These are phyloP conservation scores for Exophiala phaeomuriformis DNA, from an alignment of 2,329 filamentous ascomycete species.

Conservation along the genomic window DNA sequence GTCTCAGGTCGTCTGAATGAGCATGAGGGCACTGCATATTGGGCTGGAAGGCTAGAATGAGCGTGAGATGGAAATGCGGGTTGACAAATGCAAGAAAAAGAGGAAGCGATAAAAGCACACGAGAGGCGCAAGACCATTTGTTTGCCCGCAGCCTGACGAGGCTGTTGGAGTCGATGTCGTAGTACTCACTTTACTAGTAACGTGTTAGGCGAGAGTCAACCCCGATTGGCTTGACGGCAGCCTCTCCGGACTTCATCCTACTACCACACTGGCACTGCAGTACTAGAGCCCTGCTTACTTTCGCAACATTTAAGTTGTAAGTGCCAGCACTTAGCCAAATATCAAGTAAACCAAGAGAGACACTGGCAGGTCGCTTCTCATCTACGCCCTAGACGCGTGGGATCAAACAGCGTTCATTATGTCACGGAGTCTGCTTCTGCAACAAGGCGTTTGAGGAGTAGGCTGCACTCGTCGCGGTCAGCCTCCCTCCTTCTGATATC, in stretches of 20 bases:
- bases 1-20: constrained; percentile 52
- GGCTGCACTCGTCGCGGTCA: too few species aligned
- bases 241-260: not conserved
- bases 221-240: not conserved
- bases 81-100: not conserved
- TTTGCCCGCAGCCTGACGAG: not conserved
- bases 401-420: too few species aligned
- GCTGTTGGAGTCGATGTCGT: not conserved
- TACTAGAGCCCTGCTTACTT: too few species aligned
- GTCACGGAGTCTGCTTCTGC: too few species aligned
- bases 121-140: not conserved
- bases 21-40: constrained; percentile 33
- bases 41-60: not conserved
- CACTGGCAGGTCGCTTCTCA: too few species aligned
- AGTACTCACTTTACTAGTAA: too few species aligned
- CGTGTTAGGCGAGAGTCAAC: not conserved
- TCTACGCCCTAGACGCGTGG: too few species aligned
- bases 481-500: too few species aligned
- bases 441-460: too few species aligned
- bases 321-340: too few species aligned
- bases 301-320: too few species aligned
- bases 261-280: not conserved
- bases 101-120: not conserved
- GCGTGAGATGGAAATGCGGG: not conserved
- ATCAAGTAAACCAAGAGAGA: too few species aligned